Base-by-base conservation (phyloP, 2,329 filamentous ascomycete species). In the Diplodia seriata region DNA sequence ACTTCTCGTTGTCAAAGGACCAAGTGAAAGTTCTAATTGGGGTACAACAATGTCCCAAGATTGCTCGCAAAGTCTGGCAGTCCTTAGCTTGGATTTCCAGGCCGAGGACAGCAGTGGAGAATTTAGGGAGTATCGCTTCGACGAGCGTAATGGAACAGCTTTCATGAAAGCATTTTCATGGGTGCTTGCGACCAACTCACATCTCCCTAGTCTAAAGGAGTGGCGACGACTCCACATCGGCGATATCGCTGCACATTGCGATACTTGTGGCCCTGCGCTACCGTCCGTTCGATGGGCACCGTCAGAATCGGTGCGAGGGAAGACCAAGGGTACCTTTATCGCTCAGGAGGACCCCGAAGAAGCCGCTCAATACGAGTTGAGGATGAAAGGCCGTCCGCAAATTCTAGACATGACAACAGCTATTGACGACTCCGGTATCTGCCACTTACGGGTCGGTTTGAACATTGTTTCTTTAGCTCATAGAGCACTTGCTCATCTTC, bases 321-420 rank as follows among this genome's bases (percentile, higher is more conserved):
- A 47, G 4, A 33, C 7, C 9, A 67, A 54, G 20, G 9, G 23
- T 20, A 38, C n/a, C n/a, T 29, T 64, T 7, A 31, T 68, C n/a
- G 26, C 76, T 9, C 70, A 72, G 15, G 76, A 78, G 66, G 74
- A 79, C n/a, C 80, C 82, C 0, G 73, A 80, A 67, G 79, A 82
- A 69, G 85, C 86, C 36, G 82, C 81, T 1, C 68, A 73, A 0
- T 87, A 83, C 69, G 87, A 89, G 71, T 78, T 79, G 47, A 77
- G 78, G 1, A 73, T 86, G 12, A 88, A 88, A 71, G 74, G 74
- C 20, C 78, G 82, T 14, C 82, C 85, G 2, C 47, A 67, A 0
- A 71, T 76, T 7, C 70, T 78, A 12, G 57, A 70, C 4, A 31
- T 76, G 4, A 51, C 70, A 4, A n/a, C 71, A 11, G 65, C 33